Evolutionary conservation across 331 rosid genomes (phyloP).

Genomic region (Acacia concinna): DNA sequence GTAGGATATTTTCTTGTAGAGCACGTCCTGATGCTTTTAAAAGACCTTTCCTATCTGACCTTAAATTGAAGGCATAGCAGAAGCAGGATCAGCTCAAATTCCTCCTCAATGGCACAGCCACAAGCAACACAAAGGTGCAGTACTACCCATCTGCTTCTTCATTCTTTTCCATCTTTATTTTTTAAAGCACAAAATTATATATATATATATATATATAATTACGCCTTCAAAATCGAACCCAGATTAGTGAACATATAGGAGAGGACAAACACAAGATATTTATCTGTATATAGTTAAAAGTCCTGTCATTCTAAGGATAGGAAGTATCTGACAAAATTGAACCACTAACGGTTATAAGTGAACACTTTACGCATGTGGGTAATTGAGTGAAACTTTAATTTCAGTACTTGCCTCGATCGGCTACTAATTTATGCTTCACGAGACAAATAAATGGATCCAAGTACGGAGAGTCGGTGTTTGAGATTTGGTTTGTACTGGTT

Average conservation of each 20-base stretch:
- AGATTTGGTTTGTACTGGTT: background rate
- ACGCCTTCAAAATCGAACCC: too few relatives aligned
- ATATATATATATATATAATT: too few relatives aligned
- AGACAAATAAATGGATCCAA: background rate
- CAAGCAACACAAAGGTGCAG: background rate
- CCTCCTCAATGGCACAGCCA: background rate
- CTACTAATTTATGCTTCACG: too few relatives aligned
- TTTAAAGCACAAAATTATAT: background rate
- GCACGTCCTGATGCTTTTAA: background rate
- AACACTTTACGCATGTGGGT: too few relatives aligned
- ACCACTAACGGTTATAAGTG: too few relatives aligned
- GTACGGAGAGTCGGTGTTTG: background rate
- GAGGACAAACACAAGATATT: background rate
- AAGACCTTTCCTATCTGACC: background rate
- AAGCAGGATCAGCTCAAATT: background rate
- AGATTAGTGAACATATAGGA: background rate
- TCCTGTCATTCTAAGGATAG: too few relatives aligned
- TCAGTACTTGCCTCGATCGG: too few relatives aligned
- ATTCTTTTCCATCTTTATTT: background rate
- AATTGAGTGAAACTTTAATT: too few relatives aligned
- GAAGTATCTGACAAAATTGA: too few relatives aligned
- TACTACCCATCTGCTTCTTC: too few relatives aligned
- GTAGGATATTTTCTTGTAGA: background rate
- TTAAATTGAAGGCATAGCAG: background rate
- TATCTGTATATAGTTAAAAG: background rate